A percentile compares a stretch with the other conserved stretches of the same genome.
Evolutionary conservation across 768 basidiomycete species (phyloP).

Genomic region (Collybia sp.): DNA sequence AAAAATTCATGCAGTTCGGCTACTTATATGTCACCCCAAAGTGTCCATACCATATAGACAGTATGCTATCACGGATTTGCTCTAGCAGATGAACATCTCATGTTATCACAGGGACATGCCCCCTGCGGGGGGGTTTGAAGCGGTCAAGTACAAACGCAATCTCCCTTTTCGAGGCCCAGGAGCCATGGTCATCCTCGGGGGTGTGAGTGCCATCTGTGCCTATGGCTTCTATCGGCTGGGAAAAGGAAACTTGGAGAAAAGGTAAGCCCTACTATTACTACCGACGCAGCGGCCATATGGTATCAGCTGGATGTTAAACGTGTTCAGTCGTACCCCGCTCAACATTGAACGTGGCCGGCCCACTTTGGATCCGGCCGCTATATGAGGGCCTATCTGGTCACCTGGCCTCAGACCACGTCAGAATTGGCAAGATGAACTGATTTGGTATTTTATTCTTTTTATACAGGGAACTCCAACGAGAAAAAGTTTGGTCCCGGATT

Average conservation of each 20-base stretch:
- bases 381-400: constrained; percentile 36
- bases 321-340: constrained; percentile 57
- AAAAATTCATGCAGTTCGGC: background rate
- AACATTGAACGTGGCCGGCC: constrained; percentile 62
- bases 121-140: constrained; percentile 88
- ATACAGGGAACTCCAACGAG: constrained; percentile 85
- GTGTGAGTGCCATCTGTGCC: constrained; percentile 79
- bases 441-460: constrained; percentile 30
- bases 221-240: constrained; percentile 93
- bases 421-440: constrained; percentile 37
- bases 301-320: constrained; percentile 69
- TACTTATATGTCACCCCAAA: constrained; percentile 16
- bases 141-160: constrained; percentile 93
- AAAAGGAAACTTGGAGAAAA: constrained; percentile 86
- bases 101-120: constrained; percentile 82
- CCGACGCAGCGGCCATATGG: constrained; percentile 9
- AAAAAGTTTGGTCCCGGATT: constrained; percentile 94
- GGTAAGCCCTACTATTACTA: constrained; percentile 41
- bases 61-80: constrained; percentile 34
- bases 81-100: constrained; percentile 20
- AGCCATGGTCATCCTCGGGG: constrained; percentile 79
- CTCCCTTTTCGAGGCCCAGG: constrained; percentile 86
- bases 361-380: constrained; percentile 65
- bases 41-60: constrained; percentile 63
- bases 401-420: constrained; percentile 35